Base-by-base conservation (phyloP, 805 yeast genomes). In the Lipomyces lipofer region DNA sequence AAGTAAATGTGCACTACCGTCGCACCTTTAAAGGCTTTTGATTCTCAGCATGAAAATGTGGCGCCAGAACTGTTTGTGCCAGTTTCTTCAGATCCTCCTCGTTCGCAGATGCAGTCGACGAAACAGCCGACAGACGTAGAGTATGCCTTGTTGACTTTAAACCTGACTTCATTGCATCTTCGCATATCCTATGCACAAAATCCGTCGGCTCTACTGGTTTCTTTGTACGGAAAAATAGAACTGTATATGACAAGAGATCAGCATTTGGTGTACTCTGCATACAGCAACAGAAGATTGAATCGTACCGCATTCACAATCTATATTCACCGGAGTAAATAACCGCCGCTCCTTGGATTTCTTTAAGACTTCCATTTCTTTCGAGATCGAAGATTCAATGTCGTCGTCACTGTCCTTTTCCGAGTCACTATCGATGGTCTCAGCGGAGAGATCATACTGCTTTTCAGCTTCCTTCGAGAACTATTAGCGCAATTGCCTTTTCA, bases 231-330 rank as follows among this genome's bases (percentile, higher is more conserved):
- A 90, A 80, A 67, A 92, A 94, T 1, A 90, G 80, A 40, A 94
- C 82, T 58, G n/a, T n/a, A n/a, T n/a, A n/a, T n/a, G n/a, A n/a
- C n/a, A n/a, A n/a, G n/a, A n/a, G n/a, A n/a, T n/a, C n/a, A n/a
- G n/a, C n/a, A n/a, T n/a, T n/a, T 7, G 10, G 24, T 2, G 28
- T 21, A 15, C 4, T 7, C 6, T 17, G 33, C 8, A 24, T 2
- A 15, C 8, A 3, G 2, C 2, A 7, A n/a, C 15, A 24, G 30
- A 10, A 24, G n/a, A n/a, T n/a, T n/a, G n/a, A 66, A 90, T 90
- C 4, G 87, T 80, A 45, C 92, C 82, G 70, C 96, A 88, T 67
- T 88, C 95, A 65, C 90, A 84, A 17, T 83, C 85, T 32, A 88
- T 69, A 4, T 81, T 84, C 24, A 87, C 76, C 42, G 86, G 83